Percentiles rank a stretch among this genome's conserved stretches.
These are phyloP conservation scores for Nicotiana obtusifolia DNA, from an alignment of 257 asterid species.

Conservation along the genomic window DNA sequence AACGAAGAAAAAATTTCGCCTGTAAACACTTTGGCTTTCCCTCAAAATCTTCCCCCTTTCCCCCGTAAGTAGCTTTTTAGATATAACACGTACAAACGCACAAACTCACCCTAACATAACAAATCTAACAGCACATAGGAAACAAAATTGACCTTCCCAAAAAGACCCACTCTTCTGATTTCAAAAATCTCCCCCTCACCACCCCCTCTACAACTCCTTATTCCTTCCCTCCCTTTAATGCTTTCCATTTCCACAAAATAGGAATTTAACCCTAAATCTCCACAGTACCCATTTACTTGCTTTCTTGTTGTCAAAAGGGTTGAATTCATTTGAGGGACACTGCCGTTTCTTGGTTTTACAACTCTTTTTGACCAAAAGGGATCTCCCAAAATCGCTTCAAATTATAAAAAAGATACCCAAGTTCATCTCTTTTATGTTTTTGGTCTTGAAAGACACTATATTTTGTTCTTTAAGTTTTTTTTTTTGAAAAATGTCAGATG, in stretches of 20 bases:
- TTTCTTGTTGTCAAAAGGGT: slow-evolving; percentile 8
- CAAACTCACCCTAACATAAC: too few relatives aligned
- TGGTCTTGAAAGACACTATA: neutral
- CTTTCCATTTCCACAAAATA: neutral
- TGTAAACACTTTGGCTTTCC: neutral
- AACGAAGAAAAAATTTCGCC: neutral
- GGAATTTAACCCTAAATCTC: neutral
- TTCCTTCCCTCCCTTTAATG: neutral
- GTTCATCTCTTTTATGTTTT: neutral
- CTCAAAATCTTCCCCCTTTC: too few relatives aligned
- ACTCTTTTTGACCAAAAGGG: slow-evolving; percentile 15
- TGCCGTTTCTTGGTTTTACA: slow-evolving; percentile 4
- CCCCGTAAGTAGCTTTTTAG: neutral
- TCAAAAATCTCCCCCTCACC: neutral
- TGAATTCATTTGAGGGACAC: slow-evolving; percentile 19
- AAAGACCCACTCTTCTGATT: too few relatives aligned
- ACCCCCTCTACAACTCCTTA: too few relatives aligned
- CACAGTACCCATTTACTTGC: neutral
- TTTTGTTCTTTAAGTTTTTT: too few relatives aligned
- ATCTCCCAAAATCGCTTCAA: neutral
- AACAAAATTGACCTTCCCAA: too few relatives aligned
- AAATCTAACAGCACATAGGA: too few relatives aligned
- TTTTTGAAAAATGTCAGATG: slow-evolving; percentile 67
- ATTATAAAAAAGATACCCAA: slow-evolving; percentile 2
- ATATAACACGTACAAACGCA: too few relatives aligned